Evolutionary conservation across 495 filamentous ascomycete genomes (phyloP).

Genomic region (Lophiostoma macrostomum): DNA sequence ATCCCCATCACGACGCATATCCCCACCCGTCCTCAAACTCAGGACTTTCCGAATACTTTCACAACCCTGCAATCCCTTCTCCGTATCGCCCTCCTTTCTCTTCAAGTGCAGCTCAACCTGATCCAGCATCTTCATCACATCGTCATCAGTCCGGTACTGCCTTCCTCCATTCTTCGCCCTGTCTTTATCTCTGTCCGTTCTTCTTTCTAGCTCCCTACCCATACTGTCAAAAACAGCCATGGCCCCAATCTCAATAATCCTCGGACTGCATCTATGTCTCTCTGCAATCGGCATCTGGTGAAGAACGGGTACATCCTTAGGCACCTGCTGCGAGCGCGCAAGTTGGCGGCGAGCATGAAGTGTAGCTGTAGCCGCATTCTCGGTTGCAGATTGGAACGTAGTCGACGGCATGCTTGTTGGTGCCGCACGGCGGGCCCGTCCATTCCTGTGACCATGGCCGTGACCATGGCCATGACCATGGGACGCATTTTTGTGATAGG

Average conservation of each 20-base stretch:
- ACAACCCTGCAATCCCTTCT: conserved; percentile 4
- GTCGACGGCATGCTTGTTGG: no score
- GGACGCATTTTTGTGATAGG: no score
- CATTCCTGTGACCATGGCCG: no score
- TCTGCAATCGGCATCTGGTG: conserved; percentile 10
- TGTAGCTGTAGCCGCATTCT: no score
- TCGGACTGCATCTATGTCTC: not conserved
- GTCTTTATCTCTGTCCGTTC: not conserved
- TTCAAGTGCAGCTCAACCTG: not conserved
- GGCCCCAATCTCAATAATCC: conserved; percentile 23
- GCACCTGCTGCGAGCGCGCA: not conserved
- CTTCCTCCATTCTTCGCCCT: not conserved
- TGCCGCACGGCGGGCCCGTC: no score
- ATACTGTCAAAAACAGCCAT: conserved; percentile 12
- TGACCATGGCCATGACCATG: no score
- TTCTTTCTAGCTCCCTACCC: not conserved
- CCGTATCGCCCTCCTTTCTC: not conserved
- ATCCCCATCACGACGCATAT: no score
- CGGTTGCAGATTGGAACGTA: no score
- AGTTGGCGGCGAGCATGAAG: not conserved
- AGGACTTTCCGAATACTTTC: conserved; percentile 2
- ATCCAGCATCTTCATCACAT: conserved; percentile 7
- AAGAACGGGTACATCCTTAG: not conserved
- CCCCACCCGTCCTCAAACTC: no score
- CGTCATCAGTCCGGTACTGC: no score